A percentile compares a stretch with the other conserved stretches of the same genome.
These are phyloP conservation scores for Aspergillus quadricinctus DNA, from an alignment of 2,329 filamentous ascomycete species.

Conservation along the genomic window DNA sequence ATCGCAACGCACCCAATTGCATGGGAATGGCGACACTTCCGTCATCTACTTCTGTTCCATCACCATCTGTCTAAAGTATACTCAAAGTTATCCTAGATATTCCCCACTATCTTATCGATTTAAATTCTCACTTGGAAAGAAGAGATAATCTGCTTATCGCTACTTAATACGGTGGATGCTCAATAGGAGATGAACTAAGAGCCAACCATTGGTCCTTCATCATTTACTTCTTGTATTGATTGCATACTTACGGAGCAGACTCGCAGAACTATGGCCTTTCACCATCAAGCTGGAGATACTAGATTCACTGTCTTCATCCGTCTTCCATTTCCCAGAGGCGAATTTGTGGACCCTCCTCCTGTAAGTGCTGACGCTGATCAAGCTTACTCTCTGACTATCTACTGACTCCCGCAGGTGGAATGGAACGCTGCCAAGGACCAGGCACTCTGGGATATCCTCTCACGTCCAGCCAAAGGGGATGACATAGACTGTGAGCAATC, in stretches of 20 bases:
- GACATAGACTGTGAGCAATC: conserved; percentile 72
- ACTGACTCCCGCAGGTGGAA: conserved; percentile 58
- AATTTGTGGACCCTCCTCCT: conserved; percentile 85
- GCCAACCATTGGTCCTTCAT: background rate
- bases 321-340: conserved; percentile 79
- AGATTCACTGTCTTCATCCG: conserved; percentile 73
- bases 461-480: conserved; percentile 68
- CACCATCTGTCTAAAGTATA: background rate
- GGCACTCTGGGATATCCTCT: conserved; percentile 84
- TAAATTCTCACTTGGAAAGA: background rate
- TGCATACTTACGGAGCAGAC: background rate
- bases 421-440: conserved; percentile 88
- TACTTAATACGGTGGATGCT: background rate
- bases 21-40: conserved; percentile 1
- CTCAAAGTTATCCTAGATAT: background rate
- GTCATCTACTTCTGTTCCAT: background rate
- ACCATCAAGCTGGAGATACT: conserved; percentile 14
- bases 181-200: background rate
- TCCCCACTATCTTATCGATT: background rate
- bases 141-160: background rate
- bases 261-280: conserved; percentile 7
- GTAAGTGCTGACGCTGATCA: conserved; percentile 47
- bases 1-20: conserved; percentile 1
- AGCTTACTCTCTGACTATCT: conserved; percentile 5
- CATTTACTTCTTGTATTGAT: background rate